Base-by-base conservation (phyloP, 2,329 filamentous ascomycete species). In the Exophiala bonariae region DNA sequence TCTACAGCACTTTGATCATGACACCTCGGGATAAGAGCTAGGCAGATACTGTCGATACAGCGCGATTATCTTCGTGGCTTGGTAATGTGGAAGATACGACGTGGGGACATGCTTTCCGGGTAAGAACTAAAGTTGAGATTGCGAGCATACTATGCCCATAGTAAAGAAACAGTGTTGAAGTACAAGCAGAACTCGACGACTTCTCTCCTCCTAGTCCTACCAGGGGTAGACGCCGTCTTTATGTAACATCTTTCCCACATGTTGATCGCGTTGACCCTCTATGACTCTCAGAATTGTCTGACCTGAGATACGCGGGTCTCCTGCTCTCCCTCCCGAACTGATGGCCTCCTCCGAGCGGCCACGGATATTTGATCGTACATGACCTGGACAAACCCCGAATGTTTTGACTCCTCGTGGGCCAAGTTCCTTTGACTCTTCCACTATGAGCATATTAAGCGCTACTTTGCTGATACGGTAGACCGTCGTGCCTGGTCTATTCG, bases 381-480 rank as follows among this genome's bases (percentile, higher is more conserved):
- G 67, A 0, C 75, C 75, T 0, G 74, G 74, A 47, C 65, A 67
- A 3, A 76, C 66, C 1, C 55, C 62, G 53, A 70, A 78, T 0
- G 77, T 71, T 53, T 78, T 79, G 20, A 77, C 69, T 0, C 68
- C 67, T 49, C 75, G 70, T 4, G 66, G 60, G 52, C 65, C 61
- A 45, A 73, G 50, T 10, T 63, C 55, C 20, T 65, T 63, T 23
- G 61, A 50, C 74, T 76, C 81, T 11, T 74, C 67, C 36, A 76
- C 52, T 67, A 74, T 73, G 54, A 76, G 28, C 64, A 77, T 78
- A 30, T 74, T 78, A 53, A 78, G 41, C 1, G 68, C 76, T 3
- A 68, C 64, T 42, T 56, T 54, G 23, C 23, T 44, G 8, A 35
- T 30, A 13, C 37, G 47, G 16, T 56, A 56, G n/a, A n/a, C n/a